Evolutionary conservation across 306 rosid species (phyloP), one percentile per base, ranked within the genome.

Genomic region (Echinosophora koreensis): DNA sequence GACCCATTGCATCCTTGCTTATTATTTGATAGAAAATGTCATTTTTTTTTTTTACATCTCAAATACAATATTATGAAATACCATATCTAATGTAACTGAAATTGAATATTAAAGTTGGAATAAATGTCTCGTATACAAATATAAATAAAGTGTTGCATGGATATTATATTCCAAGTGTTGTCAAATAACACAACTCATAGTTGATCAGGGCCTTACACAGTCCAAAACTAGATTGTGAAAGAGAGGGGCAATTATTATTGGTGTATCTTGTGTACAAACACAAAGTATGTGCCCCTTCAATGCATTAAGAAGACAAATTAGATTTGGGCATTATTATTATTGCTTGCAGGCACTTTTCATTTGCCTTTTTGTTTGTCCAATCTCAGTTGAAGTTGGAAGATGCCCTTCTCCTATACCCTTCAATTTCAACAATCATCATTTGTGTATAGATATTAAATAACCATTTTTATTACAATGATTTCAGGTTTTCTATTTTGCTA

Each of bases 251-350:
- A 15, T 38, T 60, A 41, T 38, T 66, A 41, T 67, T 56, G 75
- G 56, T 73, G 59, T 61, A 46, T 52, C 38, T 8, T 79, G 64
- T 39, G 49, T 27, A 27, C 42, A 41, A 62, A 60, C 70, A 39
- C 16, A 7, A 22, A 49, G 16, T 58, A 16, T 57, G 34, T 63
- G 90, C 65, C 93, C 84, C 83, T 89, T 89, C 86, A 80, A 39
- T 32, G 80, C 75, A 76, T 54, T 75, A 60, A 73, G 81, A 77
- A 81, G 93, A 74, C 90, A 79, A 22, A 71, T 83, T 32, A 47
- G 34, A 69, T 66, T 84, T 82, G 84, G 83, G 54, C 57, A 57
- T 51, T 57, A 54, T 61, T 64, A 71, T 74, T 44, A 67, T 39
- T 67, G 18, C 8, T 10, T 35, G 28, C n/a, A 17, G 44, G 27